Evolutionary conservation across 352 stramenopile genomes (phyloP).

Genomic region (Pythium oligandrum): DNA sequence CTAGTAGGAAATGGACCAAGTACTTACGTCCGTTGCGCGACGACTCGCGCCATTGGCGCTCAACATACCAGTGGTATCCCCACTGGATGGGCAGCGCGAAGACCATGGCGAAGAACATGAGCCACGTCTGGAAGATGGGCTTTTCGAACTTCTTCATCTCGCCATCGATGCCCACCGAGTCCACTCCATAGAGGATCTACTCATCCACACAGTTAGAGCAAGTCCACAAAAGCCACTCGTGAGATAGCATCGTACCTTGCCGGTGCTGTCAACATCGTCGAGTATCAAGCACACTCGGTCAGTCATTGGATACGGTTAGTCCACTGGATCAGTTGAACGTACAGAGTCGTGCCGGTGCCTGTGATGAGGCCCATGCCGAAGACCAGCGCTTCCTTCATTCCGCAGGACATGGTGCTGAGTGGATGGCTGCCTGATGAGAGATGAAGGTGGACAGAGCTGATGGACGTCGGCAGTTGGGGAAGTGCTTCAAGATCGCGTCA

Average conservation of each 20-base stretch:
- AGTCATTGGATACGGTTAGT: too few species aligned
- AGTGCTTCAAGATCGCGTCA: too few species aligned
- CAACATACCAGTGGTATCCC: slow-evolving; percentile 73
- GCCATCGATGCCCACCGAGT: slow-evolving; percentile 83
- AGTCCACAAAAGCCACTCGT: too few species aligned
- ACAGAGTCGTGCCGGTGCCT: slow-evolving; percentile 82
- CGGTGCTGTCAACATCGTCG: slow-evolving; percentile 27
- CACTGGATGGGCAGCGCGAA: slow-evolving; percentile 93
- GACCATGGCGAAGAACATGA: slow-evolving; percentile 96
- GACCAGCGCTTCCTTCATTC: slow-evolving; percentile 67
- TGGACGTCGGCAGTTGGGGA: not conserved
- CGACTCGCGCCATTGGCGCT: slow-evolving; percentile 59
- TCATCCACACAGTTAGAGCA: not conserved
- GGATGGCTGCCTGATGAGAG: not conserved
- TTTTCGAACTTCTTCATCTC: slow-evolving; percentile 92
- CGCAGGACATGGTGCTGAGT: slow-evolving; percentile 60
- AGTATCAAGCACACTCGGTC: too few species aligned
- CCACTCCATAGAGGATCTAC: slow-evolving; percentile 92
- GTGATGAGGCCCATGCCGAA: slow-evolving; percentile 79
- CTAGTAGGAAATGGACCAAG: too few species aligned
- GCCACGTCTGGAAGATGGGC: slow-evolving; percentile 94
- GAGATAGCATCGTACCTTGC: slow-evolving; percentile 35
- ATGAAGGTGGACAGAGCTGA: not conserved
- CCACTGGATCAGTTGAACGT: slow-evolving; percentile 15
- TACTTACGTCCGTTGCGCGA: slow-evolving; percentile 58